Evolutionary conservation across 2,329 filamentous ascomycete genomes (phyloP).

Genomic region (Ophiocordyceps robertsii): DNA sequence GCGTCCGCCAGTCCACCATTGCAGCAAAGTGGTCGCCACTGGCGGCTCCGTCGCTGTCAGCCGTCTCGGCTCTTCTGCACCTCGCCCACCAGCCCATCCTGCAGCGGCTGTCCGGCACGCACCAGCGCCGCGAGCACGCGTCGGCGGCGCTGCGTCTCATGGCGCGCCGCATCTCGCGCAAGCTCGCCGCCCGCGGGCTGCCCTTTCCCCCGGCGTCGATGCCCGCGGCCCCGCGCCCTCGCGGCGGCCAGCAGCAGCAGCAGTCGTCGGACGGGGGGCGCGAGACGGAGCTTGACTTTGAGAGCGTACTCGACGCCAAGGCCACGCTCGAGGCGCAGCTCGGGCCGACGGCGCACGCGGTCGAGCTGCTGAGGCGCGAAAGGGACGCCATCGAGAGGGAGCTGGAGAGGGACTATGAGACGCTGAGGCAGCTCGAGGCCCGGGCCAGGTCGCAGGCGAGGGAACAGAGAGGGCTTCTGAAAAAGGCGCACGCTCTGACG

Average conservation of each 20-base stretch:
- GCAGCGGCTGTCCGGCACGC: conserved; percentile 35
- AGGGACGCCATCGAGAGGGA: conserved; percentile 40
- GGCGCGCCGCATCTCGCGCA: conserved; percentile 40
- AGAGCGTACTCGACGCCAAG: conserved; percentile 48
- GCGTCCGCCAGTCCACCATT: conserved; percentile 50
- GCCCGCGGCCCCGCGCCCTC: conserved; percentile 7
- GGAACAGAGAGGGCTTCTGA: conserved; percentile 33
- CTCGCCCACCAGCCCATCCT: conserved; percentile 50
- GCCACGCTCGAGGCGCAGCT: conserved; percentile 42
- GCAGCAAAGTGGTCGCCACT: conserved; percentile 55
- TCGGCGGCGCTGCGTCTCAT: conserved; percentile 41
- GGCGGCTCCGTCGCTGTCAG: conserved; percentile 37
- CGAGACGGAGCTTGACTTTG: conserved; percentile 50
- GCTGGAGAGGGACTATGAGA: conserved; percentile 41
- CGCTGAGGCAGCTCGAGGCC: conserved; percentile 34
- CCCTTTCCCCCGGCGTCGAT: conserved; percentile 49
- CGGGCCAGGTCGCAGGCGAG: conserved; percentile 42
- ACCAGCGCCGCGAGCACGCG: conserved; percentile 37
- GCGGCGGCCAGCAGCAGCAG: conserved; percentile 1
- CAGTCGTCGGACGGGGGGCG: conserved; percentile 26
- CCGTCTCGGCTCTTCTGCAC: conserved; percentile 40
- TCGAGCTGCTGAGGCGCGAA: conserved; percentile 46
- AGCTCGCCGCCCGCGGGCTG: conserved; percentile 41
- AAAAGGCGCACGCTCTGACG: conserved; percentile 36
- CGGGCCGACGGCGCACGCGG: conserved; percentile 47